These are phyloP conservation scores for Fusarium guadeloupense DNA, from an alignment of 2,329 filamentous ascomycete species.

Conservation along the genomic window DNA sequence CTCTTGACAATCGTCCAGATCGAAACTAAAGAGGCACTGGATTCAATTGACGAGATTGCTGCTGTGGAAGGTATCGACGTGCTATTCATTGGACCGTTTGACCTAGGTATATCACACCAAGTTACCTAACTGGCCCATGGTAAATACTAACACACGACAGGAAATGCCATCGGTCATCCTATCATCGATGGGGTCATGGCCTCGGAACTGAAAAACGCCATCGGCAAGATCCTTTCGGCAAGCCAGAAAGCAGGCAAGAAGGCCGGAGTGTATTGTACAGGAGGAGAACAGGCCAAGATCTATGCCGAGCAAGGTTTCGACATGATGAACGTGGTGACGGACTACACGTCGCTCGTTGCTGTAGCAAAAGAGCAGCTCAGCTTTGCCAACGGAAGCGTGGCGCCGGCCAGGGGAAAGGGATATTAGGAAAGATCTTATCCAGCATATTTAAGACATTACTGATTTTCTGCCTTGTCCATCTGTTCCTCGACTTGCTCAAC, in stretches of 20 bases:
- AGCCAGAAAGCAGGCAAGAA: constrained; percentile 71
- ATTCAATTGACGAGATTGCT: constrained; percentile 69
- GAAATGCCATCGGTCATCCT: constrained; percentile 69
- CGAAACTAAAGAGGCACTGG: constrained; percentile 70
- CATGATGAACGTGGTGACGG: constrained; percentile 68
- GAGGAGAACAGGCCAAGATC: constrained; percentile 63
- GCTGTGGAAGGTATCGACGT: constrained; percentile 68
- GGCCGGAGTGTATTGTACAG: constrained; percentile 67
- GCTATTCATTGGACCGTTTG: constrained; percentile 73
- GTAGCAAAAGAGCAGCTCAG: constrained; percentile 57
- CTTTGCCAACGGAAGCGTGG: constrained; percentile 54
- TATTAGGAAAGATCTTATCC: constrained; percentile 47
- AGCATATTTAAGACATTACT: constrained; percentile 9
- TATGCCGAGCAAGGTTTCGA: constrained; percentile 68
- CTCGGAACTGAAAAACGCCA: constrained; percentile 66
- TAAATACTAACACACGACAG: constrained; percentile 37
- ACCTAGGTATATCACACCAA: constrained; percentile 57
- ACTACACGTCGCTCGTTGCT: constrained; percentile 61
- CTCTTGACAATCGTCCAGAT: constrained; percentile 74
- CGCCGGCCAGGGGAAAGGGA: constrained; percentile 50
- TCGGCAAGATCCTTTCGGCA: constrained; percentile 66
- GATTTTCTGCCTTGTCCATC: constrained; percentile 69
- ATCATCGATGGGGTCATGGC: constrained; percentile 69
- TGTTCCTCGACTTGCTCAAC: constrained; percentile 70
- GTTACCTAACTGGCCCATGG: too few relatives aligned